Evolutionary conservation across 202 grass and related monocot species (phyloP).

Genomic region (Panicum virgatum): DNA sequence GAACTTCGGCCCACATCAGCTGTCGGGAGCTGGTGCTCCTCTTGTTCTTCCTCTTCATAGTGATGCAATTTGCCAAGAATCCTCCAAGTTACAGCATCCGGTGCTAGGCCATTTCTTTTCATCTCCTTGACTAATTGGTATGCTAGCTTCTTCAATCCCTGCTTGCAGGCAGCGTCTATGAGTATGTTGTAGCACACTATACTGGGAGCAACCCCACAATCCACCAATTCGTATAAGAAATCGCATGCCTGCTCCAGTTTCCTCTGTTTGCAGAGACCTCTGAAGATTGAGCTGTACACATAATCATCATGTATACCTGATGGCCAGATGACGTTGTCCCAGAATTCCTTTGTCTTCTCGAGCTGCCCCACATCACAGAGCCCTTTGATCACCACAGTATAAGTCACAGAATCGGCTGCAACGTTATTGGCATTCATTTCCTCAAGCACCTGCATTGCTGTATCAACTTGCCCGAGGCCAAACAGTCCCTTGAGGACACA

Average conservation of each 20-base stretch:
- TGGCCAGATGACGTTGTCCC: constrained; percentile 76
- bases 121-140: constrained; percentile 73
- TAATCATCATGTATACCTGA: constrained; percentile 80
- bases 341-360: constrained; percentile 67
- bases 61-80: constrained; percentile 74
- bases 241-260: constrained; percentile 84
- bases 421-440: constrained; percentile 58
- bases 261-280: constrained; percentile 59
- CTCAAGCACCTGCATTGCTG: constrained; percentile 60
- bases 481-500: constrained; percentile 61
- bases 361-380: constrained; percentile 50
- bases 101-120: constrained; percentile 74
- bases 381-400: constrained; percentile 63
- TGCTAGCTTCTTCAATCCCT: constrained; percentile 58
- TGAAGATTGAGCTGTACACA: constrained; percentile 68
- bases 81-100: constrained; percentile 83
- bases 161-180: constrained; percentile 65
- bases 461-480: constrained; percentile 47
- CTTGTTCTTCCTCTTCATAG: constrained; percentile 29
- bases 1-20: constrained; percentile 28
- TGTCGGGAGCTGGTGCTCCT: neutral
- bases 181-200: constrained; percentile 87
- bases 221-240: constrained; percentile 79
- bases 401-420: constrained; percentile 46
- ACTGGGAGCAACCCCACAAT: constrained; percentile 55